Evolutionary conservation across 805 yeast species (phyloP).

Genomic region (Starmerella floricola): DNA sequence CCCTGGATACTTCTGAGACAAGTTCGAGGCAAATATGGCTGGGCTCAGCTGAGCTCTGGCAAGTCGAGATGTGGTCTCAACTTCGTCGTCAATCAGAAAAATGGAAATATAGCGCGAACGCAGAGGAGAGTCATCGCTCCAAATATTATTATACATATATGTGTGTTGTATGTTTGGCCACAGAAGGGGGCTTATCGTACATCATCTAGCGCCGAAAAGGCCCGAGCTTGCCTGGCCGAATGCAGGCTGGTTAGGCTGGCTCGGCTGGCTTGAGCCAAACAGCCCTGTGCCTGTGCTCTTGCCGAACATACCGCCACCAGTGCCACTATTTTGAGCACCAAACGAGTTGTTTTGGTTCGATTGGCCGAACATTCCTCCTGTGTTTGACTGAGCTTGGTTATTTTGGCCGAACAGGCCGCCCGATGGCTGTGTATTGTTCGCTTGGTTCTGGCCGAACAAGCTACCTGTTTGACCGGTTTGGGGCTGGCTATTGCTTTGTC

Average conservation of each 20-base stretch:
- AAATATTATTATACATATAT: too few species aligned
- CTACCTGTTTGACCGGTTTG: conserved; percentile 5
- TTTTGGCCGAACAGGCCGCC: conserved; percentile 8
- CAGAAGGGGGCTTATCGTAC: too few species aligned
- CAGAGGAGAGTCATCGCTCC: too few species aligned
- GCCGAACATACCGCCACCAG: too few species aligned
- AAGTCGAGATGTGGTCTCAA: too few species aligned
- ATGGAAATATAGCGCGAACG: too few species aligned
- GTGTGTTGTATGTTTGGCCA: too few species aligned
- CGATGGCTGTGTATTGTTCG: background rate
- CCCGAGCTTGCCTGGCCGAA: background rate
- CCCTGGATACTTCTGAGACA: too few species aligned
- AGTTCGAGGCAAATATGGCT: too few species aligned
- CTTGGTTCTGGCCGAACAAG: conserved; percentile 5
- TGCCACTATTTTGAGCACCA: background rate
- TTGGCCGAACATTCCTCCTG: conserved; percentile 4
- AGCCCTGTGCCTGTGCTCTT: too few species aligned
- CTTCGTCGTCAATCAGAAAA: too few species aligned
- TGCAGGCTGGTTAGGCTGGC: background rate
- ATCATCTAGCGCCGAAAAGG: background rate
- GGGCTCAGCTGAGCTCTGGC: too few species aligned
- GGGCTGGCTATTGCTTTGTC: conserved; percentile 2
- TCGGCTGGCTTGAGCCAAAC: conserved; percentile 1
- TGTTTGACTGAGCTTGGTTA: background rate
- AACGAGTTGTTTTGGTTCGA: background rate